Base-by-base conservation (phyloP, 2,329 filamentous ascomycete species). In the Ascosphaera acerosa region DNA sequence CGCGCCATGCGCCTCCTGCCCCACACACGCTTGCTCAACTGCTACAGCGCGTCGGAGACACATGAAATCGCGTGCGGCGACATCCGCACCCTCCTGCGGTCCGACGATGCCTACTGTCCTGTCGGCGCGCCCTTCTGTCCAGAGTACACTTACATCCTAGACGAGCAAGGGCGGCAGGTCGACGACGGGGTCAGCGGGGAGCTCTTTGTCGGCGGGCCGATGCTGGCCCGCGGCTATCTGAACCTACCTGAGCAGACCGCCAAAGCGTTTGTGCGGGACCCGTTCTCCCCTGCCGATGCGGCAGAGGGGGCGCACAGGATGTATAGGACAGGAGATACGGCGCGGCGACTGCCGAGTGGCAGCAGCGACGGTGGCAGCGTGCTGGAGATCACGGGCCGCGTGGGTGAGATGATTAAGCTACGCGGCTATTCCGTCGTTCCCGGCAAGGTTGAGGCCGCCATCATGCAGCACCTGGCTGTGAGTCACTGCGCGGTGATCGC, bases 1-100 rank as follows among this genome's bases (percentile, higher is more conserved):
- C 64, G 74, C 25, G 70, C 68, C 2, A 57, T 74, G 32, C 64
- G 65, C 33, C 69, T 70, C 2, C 59, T 82, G 3, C 75, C 76
- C 0, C 63, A 70, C 0, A 62, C 67, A 2, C 67, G 72, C 10
- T 52, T 84, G 9, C 63, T 82, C 37, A 84, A 82, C 41, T 75
- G 74, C 41, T 84, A 84, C 53, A 80, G 74, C 43, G 75, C 76
- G 10, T 80, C 75, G 42, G 76, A 84, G 48, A 82, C 76, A 0
- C 75, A 81, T 38, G 75, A 81, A 49, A 70, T 77, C 36, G 74
- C 76, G 1, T 78, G 71, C 38, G 76, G 76, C 25, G 75, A 81
- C 41, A 72, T 82, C 39, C 57, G 60, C 34, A 62, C 67, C 1
- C 75, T 80, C 48, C 48, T 77, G 18, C 25, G 10, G 10, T 58